Evolutionary conservation across 169 alveolate genomes (phyloP).

Genomic region (Plasmodium adleri): DNA sequence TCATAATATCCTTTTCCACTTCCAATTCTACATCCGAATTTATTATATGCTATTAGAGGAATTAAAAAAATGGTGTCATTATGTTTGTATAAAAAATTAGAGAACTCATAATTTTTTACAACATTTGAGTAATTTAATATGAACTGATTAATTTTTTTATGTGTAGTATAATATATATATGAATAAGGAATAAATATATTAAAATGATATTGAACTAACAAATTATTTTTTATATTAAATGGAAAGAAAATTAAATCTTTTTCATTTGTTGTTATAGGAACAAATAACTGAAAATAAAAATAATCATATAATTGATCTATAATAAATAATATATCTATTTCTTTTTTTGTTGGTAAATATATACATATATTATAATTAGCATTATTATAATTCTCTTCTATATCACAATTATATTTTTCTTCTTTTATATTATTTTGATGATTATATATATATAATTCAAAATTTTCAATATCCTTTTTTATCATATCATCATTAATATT

Average conservation of each 20-base stretch:
- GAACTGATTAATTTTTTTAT: neutral
- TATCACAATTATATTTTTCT: neutral
- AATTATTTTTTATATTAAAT: conserved; percentile 41
- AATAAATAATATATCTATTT: conserved; percentile 57
- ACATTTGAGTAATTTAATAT: conserved; percentile 15
- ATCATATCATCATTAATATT: neutral
- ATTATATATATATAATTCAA: conserved; percentile 12
- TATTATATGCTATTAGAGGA: conserved; percentile 62
- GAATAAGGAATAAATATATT: conserved; percentile 43
- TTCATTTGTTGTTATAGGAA: conserved; percentile 41
- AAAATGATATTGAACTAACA: conserved; percentile 30
- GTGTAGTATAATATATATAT: conserved; percentile 17
- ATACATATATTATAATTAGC: conserved; percentile 58
- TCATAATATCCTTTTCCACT: conserved; percentile 74
- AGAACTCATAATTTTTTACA: conserved; percentile 13
- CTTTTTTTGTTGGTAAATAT: conserved; percentile 65
- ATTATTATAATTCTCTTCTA: neutral
- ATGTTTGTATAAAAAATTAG: conserved; percentile 25
- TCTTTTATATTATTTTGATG: neutral
- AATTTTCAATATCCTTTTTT: neutral
- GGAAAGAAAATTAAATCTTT: conserved; percentile 49
- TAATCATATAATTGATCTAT: conserved; percentile 28
- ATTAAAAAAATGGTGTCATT: conserved; percentile 37
- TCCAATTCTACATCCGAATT: conserved; percentile 51
- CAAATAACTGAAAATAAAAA: conserved; percentile 48